Evolutionary conservation across 768 basidiomycete genomes (phyloP), one percentile per base, ranked within the genome.

Genomic region (Psilocybe cubensis): DNA sequence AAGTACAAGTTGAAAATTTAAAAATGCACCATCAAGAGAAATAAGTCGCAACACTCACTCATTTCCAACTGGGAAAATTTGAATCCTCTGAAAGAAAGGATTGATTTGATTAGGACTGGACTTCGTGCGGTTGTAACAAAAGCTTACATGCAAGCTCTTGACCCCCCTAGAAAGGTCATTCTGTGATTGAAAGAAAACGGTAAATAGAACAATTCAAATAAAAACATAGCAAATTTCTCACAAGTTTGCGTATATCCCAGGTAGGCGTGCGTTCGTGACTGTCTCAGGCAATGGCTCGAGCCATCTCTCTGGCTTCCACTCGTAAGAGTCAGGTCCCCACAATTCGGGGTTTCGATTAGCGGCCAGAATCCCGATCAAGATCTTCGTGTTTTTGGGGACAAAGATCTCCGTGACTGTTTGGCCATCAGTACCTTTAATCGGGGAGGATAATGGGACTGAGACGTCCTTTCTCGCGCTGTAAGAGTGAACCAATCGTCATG

Each of bases 51-150:
- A n/a, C n/a, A 68, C 77, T 18, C 57, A 82, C 81, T 81, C 68
- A 80, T 78, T 62, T 82, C 81, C 4, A 82, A 66, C 57, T 82
- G 76, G 2, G 80, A 74, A 68, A 83, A 82, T 62, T 82, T 81
- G 70, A 60, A 60, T 7, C 49, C 59, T 42, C 59, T 60, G 6
- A 9, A 75, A 56, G 62, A 78, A 79, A 56, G 62, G 77, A 79
- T 2, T 76, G n/a, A 17, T 38, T 10, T 11, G 11, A 17, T 78
- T 27, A 61, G 47, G n/a, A 42, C 11, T 28, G n/a, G 27, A n/a
- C 25, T 7, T 17, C 10, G 5, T 1, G 21, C 20, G 25, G 43
- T 17, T 45, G 2, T 6, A 23, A 45, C n/a, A n/a, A 49, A 49
- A 31, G 35, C 35, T 14, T n/a, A 38, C 12, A 2, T 14, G 35